These are phyloP conservation scores for Silene vulgaris DNA, from an alignment of 179 eudicot genomes.

Conservation along the genomic window DNA sequence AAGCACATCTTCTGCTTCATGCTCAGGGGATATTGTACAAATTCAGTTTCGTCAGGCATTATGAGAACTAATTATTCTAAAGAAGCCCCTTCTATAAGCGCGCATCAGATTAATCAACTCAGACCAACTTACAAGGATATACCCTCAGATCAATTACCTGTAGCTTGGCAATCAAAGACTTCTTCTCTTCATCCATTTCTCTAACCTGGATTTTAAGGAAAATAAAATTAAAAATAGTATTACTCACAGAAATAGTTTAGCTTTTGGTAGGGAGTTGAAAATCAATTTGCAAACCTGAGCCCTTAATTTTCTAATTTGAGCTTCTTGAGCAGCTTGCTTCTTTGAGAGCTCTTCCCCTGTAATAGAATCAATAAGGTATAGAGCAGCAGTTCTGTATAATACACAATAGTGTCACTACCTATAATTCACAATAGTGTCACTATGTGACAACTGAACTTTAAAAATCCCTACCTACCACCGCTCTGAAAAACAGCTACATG, in stretches of 20 bases:
- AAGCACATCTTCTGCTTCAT: conserved; percentile 6
- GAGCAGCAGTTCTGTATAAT: background rate
- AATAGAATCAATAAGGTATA: conserved; percentile 12
- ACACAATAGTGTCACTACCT: background rate
- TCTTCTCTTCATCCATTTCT: conserved; percentile 98
- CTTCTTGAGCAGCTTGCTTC: conserved; percentile 98
- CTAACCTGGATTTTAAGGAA: conserved; percentile 65
- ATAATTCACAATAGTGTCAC: background rate
- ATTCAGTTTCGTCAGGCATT: background rate
- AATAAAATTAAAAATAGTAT: conserved; percentile 15
- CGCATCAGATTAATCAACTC: background rate
- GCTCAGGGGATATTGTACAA: background rate
- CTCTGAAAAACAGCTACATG: background rate
- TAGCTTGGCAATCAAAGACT: conserved; percentile 67
- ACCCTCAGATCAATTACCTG: conserved; percentile 49
- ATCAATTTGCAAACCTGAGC: conserved; percentile 58
- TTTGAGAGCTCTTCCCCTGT: conserved; percentile 97
- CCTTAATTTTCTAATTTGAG: conserved; percentile 81
- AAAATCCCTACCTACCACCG: background rate
- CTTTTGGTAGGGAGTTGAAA: conserved; percentile 17
- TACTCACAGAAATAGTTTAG: conserved; percentile 15
- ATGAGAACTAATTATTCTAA: background rate
- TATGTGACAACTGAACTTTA: background rate
- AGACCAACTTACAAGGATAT: conserved; percentile 1
- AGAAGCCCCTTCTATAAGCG: background rate